Evolutionary conservation across 306 rosid species (phyloP).

Genomic region (Calophaca sinica): DNA sequence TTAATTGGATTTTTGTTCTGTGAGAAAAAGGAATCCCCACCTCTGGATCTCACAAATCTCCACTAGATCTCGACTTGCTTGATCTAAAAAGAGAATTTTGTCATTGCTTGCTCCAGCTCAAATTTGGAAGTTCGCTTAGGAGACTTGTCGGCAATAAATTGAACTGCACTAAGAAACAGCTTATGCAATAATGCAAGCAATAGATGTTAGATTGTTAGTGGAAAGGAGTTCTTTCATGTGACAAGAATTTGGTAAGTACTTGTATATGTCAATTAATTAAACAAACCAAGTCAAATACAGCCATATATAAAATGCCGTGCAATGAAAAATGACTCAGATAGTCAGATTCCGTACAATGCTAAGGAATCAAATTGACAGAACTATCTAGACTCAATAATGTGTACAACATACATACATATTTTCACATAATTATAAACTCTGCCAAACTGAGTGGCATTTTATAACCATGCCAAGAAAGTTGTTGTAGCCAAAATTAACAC

Average conservation of each 20-base stretch:
- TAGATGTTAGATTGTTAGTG: background rate
- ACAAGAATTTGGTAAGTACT: background rate
- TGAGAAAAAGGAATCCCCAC: conserved; percentile 30
- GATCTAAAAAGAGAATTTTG: conserved; percentile 1
- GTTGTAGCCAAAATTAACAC: conserved; percentile 53
- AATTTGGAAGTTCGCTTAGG: conserved; percentile 19
- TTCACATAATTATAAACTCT: conserved; percentile 43
- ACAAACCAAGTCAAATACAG: conserved; percentile 38
- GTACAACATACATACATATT: conserved; percentile 36
- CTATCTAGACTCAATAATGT: conserved; percentile 35
- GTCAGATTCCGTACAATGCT: conserved; percentile 43
- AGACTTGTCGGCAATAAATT: background rate
- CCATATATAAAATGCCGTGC: conserved; percentile 30
- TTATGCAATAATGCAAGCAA: background rate
- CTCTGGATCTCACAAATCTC: conserved; percentile 15
- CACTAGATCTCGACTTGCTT: conserved; percentile 3
- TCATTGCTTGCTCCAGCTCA: conserved; percentile 7
- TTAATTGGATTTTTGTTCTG: conserved; percentile 15
- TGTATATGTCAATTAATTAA: background rate
- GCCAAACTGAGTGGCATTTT: conserved; percentile 42
- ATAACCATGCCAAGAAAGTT: conserved; percentile 48
- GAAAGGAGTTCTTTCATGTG: background rate
- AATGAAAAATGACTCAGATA: conserved; percentile 42
- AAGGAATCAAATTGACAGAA: conserved; percentile 43
- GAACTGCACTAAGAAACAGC: background rate